These are phyloP conservation scores for Yamadazyma kanchanaburiensis DNA, from an alignment of 1,139 yeast species.

Conservation along the genomic window DNA sequence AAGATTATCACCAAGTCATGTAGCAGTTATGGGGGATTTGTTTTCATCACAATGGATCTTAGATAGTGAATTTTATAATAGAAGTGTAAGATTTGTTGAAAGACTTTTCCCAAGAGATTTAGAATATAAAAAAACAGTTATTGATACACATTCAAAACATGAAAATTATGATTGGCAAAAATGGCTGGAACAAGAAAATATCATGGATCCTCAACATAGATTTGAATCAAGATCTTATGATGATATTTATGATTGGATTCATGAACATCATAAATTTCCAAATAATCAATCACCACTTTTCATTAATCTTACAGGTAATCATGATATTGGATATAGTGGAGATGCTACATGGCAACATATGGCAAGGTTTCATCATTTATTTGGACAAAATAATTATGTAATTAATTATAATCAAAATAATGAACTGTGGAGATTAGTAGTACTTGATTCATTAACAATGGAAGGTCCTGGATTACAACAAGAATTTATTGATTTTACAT, in stretches of 20 bases:
- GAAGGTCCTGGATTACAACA: slow-evolving; percentile 90
- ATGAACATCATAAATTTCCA: slow-evolving; percentile 28
- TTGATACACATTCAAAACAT: slow-evolving; percentile 46
- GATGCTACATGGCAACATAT: slow-evolving; percentile 92
- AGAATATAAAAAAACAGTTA: slow-evolving; percentile 45
- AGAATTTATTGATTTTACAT: slow-evolving; percentile 61
- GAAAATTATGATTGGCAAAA: slow-evolving; percentile 53
- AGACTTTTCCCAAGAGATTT: slow-evolving; percentile 58
- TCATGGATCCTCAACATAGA: slow-evolving; percentile 37
- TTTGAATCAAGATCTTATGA: slow-evolving; percentile 51
- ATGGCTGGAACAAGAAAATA: slow-evolving; percentile 38
- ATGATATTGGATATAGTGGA: slow-evolving; percentile 93
- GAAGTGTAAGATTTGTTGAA: slow-evolving; percentile 69
- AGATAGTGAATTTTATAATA: slow-evolving; percentile 77
- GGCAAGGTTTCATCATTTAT: slow-evolving; percentile 67
- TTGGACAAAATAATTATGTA: slow-evolving; percentile 84
- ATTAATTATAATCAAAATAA: slow-evolving; percentile 65
- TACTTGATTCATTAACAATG: slow-evolving; percentile 73
- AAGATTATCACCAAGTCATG: slow-evolving; percentile 70
- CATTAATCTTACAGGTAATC: slow-evolving; percentile 88
- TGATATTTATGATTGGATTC: slow-evolving; percentile 67
- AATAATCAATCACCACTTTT: slow-evolving; percentile 51
- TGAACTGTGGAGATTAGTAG: slow-evolving; percentile 81
- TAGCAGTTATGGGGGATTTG: slow-evolving; percentile 88
- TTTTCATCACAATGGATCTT: slow-evolving; percentile 95